Evolutionary conservation across 768 basidiomycete genomes (phyloP), one percentile per base, ranked within the genome.

Genomic region (Pleurotus giganteus): DNA sequence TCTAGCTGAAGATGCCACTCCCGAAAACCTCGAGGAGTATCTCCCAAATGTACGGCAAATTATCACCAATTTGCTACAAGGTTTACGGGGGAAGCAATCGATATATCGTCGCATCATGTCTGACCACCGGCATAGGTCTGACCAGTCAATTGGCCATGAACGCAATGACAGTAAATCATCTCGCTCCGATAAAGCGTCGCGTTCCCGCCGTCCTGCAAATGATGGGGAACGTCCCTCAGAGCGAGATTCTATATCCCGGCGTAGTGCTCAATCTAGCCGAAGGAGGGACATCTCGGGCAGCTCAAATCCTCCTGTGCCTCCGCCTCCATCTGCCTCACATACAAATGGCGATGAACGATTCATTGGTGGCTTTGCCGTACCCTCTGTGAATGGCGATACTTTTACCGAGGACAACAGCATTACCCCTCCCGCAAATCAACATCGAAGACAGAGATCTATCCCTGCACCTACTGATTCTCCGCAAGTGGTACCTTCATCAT

Each of bases 11-110:
- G 92, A 96, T 52, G 93, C 96, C 29, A 86, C 81, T 1, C 76
- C 81, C 3, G 86, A 91, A 50, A 94, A 89, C 58, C 85, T 99
- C 47, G 90, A 94, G 43, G 74, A 86, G 1, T 97, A 92, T 72
- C 84, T 98, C 3, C 96, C 96, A 23, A 84, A 81, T 60, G 95
- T 99, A 44, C 87, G 96, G 51, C 80, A 81, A 63, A 96, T 97
- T 65, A 98, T 98, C 65, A 95, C 94, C 31, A 86, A 82, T 65
- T 77, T 99, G n/a, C 71, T 99, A 27, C 89, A 94, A 63, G 96
- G 95, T 12, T 77, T 99, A n/a, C 89, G 95, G 47, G 81, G 74
- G 46, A 98, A 98, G 69, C 96, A 99, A 71, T 85, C 89, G 34
- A 77, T 86, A 59, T 97, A 96, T 70, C 85, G 93, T 21, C 82